Conservation (phyloP, 1,284 basidiomycete genomes). For the Lentinus polychrous region DNA sequence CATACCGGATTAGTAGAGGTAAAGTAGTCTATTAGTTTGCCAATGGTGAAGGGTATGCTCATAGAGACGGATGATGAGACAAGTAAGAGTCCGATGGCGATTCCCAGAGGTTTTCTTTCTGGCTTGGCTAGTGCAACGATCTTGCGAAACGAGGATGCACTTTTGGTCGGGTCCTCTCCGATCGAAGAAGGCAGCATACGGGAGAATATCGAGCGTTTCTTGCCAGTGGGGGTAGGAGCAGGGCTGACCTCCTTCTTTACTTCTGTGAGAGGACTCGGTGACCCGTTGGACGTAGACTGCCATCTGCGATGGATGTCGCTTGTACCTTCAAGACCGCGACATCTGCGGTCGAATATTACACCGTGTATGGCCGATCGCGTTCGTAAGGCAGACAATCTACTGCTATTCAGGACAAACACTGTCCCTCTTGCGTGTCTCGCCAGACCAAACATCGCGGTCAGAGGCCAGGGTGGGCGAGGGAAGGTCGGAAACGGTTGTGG, state of each 20-base stretch:
- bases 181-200: conserved; percentile 29
- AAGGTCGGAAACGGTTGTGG: no score
- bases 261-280: background rate
- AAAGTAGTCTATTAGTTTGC: conserved; percentile 90
- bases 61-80: conserved; percentile 80
- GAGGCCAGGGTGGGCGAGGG: conserved; percentile 6
- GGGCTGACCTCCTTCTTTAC: background rate
- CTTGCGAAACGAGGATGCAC: conserved; percentile 63
- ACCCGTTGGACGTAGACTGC: background rate
- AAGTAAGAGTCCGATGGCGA: conserved; percentile 64
- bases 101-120: conserved; percentile 65
- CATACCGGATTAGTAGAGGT: conserved; percentile 63
- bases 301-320: background rate
- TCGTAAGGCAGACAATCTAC: background rate
- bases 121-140: conserved; percentile 73
- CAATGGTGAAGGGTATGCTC: conserved; percentile 86
- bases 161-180: conserved; percentile 27
- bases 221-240: background rate
- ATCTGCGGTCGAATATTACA: background rate
- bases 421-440: background rate
- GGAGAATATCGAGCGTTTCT: conserved; percentile 30
- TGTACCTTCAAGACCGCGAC: background rate
- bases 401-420: background rate
- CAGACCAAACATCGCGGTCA: conserved; percentile 2
- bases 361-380: background rate